Base-by-base conservation (phyloP, 352 stramenopile genomes). In the Globisporangium emineosum region DNA sequence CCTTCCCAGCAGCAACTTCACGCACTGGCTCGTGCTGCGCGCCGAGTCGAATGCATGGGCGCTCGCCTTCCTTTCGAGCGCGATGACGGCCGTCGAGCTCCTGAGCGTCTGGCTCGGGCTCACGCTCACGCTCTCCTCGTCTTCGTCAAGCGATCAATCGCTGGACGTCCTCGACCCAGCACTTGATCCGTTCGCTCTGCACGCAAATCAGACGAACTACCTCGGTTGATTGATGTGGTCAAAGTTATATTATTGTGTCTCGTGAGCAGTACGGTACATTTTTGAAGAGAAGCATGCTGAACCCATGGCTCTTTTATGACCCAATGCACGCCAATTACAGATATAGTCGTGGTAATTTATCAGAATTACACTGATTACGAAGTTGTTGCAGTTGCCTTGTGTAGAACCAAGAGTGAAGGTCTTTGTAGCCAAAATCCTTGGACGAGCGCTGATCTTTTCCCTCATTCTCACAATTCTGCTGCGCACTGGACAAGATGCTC, bases 31-130 rank as follows among this genome's bases (percentile, higher is more conserved):
- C 33, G 37, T 29, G 19, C 17, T 45, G 15, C 50, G 50, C 25
- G 37, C 59, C 50, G 51, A 60, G 27, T 47, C 15, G 15, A 60
- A 65, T 19, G 35, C 60, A 25, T 60, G 25, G 51, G 27, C 35
- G 3, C 60, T 66, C 27, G 37, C 60, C 37, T 40, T 66, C 25
- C 25, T 60, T 30, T 40, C 50, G 27, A 60, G 9, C 60, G 15
- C 60, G 2, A 2, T 17, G 15, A 29, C 60, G 27, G 17, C 33
- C 17, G 25, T 27, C 25, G 2, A 25, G 19, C 40, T 66, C 29
- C 12, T 55, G 32, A 47, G 37, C n/a, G 25, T 60, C 37, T 60
- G 60, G 37, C 50, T 53, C 2, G 51, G 35, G 9, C n/a, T 66
- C 27, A 53, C 51, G 7, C 4, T 19, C 25, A 15, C 10, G 9